Conservation (phyloP, 805 yeast genomes). For the Candida saitoana region DNA sequence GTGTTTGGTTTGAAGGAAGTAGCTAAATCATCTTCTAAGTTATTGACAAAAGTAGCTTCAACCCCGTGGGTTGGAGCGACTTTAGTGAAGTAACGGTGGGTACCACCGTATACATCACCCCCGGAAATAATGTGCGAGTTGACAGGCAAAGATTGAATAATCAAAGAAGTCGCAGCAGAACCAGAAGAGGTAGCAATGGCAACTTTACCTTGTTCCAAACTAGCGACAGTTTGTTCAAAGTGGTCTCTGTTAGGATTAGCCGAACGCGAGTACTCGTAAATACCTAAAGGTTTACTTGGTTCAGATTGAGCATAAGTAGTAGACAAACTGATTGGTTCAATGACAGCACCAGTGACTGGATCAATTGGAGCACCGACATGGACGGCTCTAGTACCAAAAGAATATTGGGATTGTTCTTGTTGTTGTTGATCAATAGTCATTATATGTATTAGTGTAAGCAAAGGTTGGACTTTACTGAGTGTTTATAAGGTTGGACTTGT, state of each 20-base stretch:
- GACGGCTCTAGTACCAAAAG: constrained; percentile 77
- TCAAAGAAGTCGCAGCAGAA: constrained; percentile 75
- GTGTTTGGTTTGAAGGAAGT: constrained; percentile 57
- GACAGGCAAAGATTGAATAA: constrained; percentile 67
- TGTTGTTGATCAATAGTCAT: constrained; percentile 38
- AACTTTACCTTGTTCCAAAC: constrained; percentile 70
- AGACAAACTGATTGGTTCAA: constrained; percentile 75
- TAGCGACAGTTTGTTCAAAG: constrained; percentile 74
- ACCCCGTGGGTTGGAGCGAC: constrained; percentile 81
- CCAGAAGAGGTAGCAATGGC: constrained; percentile 84
- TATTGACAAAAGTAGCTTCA: constrained; percentile 59
- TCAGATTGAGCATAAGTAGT: constrained; percentile 80
- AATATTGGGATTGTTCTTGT: constrained; percentile 21
- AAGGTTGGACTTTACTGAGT: constrained; percentile 2
- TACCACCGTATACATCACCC: constrained; percentile 89
- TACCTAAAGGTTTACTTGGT: constrained; percentile 75
- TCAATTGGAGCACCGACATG: constrained; percentile 78
- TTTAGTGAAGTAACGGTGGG: constrained; percentile 84
- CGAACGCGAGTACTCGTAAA: constrained; percentile 79
- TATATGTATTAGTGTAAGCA: constrained; percentile 2
- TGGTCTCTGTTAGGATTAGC: constrained; percentile 83
- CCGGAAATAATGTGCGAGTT: constrained; percentile 73
- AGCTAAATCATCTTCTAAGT: constrained; percentile 58
- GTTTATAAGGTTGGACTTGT: constrained; percentile 3
- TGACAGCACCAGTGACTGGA: constrained; percentile 78